A percentile compares a stretch with the other conserved stretches of the same genome.
Evolutionary conservation across 331 rosid species (phyloP).

Genomic region (Acacia pycnantha): DNA sequence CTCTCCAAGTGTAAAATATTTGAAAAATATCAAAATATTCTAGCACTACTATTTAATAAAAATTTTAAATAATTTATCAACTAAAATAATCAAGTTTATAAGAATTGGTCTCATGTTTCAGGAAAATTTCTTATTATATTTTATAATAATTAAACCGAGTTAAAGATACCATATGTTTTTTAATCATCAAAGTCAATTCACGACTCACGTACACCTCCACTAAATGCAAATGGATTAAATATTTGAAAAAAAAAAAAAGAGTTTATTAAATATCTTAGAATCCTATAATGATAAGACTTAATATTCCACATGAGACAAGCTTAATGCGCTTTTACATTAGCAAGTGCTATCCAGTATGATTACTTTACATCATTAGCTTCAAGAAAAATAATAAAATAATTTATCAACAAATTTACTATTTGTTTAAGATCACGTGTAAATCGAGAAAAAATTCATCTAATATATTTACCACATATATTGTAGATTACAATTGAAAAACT

Average conservation of each 20-base stretch:
- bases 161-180: neutral
- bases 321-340: conserved; percentile 7
- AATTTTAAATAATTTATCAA: neutral
- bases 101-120: neutral
- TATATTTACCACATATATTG: no score
- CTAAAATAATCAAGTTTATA: neutral
- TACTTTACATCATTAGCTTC: conserved; percentile 2
- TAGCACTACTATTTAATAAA: neutral
- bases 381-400: neutral
- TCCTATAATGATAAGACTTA: conserved; percentile 21
- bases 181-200: neutral
- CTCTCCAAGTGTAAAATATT: neutral
- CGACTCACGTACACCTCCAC: neutral
- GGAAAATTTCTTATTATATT: neutral
- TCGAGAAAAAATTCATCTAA: no score
- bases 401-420: no score
- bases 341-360: conserved; percentile 9
- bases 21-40: neutral
- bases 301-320: conserved; percentile 26
- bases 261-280: neutral
- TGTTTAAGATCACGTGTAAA: no score
- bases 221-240: neutral
- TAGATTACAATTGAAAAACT: no score
- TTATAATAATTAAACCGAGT: neutral
- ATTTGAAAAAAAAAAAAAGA: neutral